phyloP scores from a whole-genome alignment of 140 eudicot species.

The Ambrosia hybrid region DNA sequence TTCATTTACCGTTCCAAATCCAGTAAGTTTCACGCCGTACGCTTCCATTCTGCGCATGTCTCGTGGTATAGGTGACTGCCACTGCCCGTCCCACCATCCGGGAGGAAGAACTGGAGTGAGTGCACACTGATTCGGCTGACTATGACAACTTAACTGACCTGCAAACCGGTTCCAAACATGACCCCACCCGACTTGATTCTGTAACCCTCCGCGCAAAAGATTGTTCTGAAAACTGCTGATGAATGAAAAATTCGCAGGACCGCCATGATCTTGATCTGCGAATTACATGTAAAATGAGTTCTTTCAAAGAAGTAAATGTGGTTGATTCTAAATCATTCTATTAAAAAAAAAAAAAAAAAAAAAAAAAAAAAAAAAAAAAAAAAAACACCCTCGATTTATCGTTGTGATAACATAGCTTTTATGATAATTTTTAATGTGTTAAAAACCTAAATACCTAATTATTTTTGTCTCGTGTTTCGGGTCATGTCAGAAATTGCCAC shows the following conservation, averaged over 20 bases:
- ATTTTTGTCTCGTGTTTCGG: too few species aligned
- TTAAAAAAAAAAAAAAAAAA: too few species aligned
- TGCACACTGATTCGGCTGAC: conserved; percentile 82
- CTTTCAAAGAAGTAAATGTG: too few species aligned
- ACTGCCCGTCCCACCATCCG: conserved; percentile 94
- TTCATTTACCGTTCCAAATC: conserved; percentile 68
- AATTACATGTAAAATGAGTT: background rate
- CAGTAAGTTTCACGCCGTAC: conserved; percentile 59
- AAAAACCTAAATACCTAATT: too few species aligned
- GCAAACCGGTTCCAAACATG: conserved; percentile 95
- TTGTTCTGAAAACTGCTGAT: conserved; percentile 85
- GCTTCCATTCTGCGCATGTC: conserved; percentile 76
- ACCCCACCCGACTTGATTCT: conserved; percentile 90
- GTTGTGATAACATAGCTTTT: too few species aligned
- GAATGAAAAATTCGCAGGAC: conserved; percentile 52
- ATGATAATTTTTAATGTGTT: too few species aligned
- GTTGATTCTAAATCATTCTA: too few species aligned
- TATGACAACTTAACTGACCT: conserved; percentile 71
- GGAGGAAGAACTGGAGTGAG: conserved; percentile 88
- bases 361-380: too few species aligned
- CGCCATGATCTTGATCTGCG: conserved; percentile 48
- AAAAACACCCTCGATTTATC: too few species aligned
- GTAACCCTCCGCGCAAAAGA: conserved; percentile 60
- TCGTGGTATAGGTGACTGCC: conserved; percentile 89
- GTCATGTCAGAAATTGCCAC: too few species aligned